These are phyloP conservation scores for Astrocystis sublimbata DNA, from an alignment of 495 filamentous ascomycete genomes.

Conservation along the genomic window DNA sequence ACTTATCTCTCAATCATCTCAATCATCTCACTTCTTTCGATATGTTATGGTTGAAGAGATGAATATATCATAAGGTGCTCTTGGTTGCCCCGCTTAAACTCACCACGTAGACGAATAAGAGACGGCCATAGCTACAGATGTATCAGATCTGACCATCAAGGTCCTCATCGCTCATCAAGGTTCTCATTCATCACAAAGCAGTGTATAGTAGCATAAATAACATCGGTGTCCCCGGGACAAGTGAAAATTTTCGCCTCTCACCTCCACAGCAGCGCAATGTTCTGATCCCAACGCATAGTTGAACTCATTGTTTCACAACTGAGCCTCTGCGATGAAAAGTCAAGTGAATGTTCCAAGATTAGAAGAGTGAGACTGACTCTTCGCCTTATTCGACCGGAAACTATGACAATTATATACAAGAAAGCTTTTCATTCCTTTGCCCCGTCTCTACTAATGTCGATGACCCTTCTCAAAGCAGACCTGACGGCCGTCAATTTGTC, in stretches of 20 bases:
- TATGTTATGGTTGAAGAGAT: not conserved
- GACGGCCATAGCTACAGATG: not conserved
- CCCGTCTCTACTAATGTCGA: not conserved
- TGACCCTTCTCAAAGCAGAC: not conserved
- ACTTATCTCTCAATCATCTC: too few relatives aligned
- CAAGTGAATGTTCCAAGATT: too few relatives aligned
- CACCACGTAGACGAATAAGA: not conserved
- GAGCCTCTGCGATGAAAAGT: not conserved
- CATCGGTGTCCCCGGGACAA: not conserved
- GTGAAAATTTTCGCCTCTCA: not conserved
- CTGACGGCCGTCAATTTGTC: not conserved
- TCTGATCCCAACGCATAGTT: not conserved
- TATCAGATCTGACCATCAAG: slow-evolving; percentile 2
- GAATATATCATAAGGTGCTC: not conserved
- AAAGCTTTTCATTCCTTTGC: not conserved
- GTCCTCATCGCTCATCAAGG: slow-evolving; percentile 6
- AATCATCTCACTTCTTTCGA: too few relatives aligned
- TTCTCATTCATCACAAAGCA: not conserved
- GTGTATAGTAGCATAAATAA: not conserved
- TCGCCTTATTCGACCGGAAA: too few relatives aligned
- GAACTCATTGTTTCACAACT: not conserved
- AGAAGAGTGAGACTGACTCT: too few relatives aligned
- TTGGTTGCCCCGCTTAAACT: not conserved
- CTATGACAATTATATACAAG: not conserved
- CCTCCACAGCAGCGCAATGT: not conserved